Percentiles rank a stretch among this genome's conserved stretches.
Evolutionary conservation across 208 protist species (phyloP).

Genomic region (Crithidia mellificae): DNA sequence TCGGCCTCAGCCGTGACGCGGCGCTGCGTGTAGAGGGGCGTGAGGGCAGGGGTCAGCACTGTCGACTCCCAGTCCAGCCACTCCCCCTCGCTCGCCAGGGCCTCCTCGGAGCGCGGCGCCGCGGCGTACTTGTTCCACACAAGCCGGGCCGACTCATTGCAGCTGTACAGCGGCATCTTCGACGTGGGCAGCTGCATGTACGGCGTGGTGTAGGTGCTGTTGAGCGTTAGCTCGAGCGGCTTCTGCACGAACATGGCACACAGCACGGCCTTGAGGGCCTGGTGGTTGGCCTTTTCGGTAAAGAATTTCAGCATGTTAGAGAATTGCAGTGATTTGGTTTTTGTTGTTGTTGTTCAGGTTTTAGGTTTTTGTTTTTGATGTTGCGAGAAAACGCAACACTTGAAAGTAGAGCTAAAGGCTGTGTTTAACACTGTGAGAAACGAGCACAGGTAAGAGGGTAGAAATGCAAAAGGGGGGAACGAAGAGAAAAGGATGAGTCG

Average conservation of each 20-base stretch:
- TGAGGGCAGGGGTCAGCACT: slow-evolving; percentile 56
- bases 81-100: slow-evolving; percentile 65
- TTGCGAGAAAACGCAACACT: too few species aligned
- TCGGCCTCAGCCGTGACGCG: slow-evolving; percentile 50
- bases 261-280: slow-evolving; percentile 85
- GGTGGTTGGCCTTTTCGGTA: slow-evolving; percentile 88
- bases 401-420: too few species aligned
- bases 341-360: background rate
- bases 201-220: slow-evolving; percentile 63
- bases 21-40: slow-evolving; percentile 73
- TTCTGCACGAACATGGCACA: slow-evolving; percentile 47
- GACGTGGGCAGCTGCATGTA: slow-evolving; percentile 54
- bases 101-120: slow-evolving; percentile 16
- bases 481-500: too few species aligned
- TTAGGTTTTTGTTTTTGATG: background rate
- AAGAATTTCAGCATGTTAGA: slow-evolving; percentile 64
- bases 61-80: slow-evolving; percentile 87
- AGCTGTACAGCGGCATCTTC: slow-evolving; percentile 52
- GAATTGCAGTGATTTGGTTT: background rate
- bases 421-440: too few species aligned
- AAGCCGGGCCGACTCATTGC: slow-evolving; percentile 74
- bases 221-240: slow-evolving; percentile 71
- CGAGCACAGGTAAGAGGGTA: too few species aligned
- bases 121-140: slow-evolving; percentile 22
- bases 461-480: too few species aligned